Conservation (phyloP, 176 grass and related monocot genomes). For the Rhipidocladum racemiflorum region DNA sequence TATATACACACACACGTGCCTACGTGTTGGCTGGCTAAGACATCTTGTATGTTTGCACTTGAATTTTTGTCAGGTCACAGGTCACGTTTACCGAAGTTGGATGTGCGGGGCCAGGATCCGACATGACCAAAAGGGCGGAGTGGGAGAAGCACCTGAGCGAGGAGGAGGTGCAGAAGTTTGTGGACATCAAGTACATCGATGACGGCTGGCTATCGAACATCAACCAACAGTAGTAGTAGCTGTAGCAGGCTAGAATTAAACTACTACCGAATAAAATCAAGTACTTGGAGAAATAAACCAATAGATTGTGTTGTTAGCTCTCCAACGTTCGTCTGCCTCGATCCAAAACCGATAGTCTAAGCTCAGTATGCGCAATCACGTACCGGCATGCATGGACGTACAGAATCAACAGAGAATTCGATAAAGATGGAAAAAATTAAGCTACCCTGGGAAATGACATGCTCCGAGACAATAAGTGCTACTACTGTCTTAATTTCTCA, state of each 20-base stretch:
- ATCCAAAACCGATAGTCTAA: no score
- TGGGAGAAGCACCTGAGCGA: slow-evolving; percentile 49
- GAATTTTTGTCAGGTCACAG: slow-evolving; percentile 13
- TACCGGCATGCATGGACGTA: no score
- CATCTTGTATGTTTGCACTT: background rate
- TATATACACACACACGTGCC: no score
- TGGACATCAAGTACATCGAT: slow-evolving; percentile 44
- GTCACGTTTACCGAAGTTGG: slow-evolving; percentile 42
- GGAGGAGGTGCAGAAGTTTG: slow-evolving; percentile 25
- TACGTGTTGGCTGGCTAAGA: no score
- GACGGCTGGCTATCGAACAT: slow-evolving; percentile 45
- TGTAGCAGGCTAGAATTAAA: background rate
- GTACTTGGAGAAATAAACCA: no score
- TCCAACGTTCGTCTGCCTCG: no score
- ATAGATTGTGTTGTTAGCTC: no score
- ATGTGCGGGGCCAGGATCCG: slow-evolving; percentile 39
- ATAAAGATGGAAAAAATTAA: no score
- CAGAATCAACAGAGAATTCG: no score
- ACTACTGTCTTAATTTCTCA: background rate
- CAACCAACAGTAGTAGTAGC: slow-evolving; percentile 25
- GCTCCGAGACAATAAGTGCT: background rate
- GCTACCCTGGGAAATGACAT: background rate
- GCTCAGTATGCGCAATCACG: no score
- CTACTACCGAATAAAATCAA: no score
- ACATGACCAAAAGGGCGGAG: background rate